phyloP scores from a whole-genome alignment of 169 alveolate genomes.

The Babesia ovata region DNA sequence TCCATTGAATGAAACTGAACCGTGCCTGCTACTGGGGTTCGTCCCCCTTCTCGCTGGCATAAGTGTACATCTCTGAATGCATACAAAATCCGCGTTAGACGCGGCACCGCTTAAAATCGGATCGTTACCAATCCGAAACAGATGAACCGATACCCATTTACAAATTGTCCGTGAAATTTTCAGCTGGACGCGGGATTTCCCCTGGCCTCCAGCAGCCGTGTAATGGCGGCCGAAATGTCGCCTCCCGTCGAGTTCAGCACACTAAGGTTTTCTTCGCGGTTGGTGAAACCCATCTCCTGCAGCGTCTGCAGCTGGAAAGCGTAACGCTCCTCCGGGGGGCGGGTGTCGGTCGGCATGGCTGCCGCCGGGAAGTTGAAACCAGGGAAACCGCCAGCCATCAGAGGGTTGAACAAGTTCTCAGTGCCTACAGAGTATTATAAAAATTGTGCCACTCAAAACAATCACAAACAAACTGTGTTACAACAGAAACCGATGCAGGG shows the following conservation, averaged over 20 bases:
- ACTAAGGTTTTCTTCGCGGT: slow-evolving; percentile 88
- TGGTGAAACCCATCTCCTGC: slow-evolving; percentile 94
- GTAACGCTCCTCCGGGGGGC: slow-evolving; percentile 82
- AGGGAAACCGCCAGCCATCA: slow-evolving; percentile 31
- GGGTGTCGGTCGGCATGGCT: slow-evolving; percentile 66
- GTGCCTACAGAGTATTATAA: neutral
- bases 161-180: too few relatives aligned
- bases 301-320: slow-evolving; percentile 86
- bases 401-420: slow-evolving; percentile 6
- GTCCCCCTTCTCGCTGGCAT: too few relatives aligned
- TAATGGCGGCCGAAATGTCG: slow-evolving; percentile 92
- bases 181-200: slow-evolving; percentile 22
- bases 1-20: too few relatives aligned
- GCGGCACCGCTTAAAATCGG: neutral
- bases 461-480: neutral
- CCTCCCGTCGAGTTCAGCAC: slow-evolving; percentile 92
- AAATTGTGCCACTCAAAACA: neutral
- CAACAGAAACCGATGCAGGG: neutral
- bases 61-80: too few relatives aligned
- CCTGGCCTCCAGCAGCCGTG: slow-evolving; percentile 83
- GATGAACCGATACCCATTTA: neutral
- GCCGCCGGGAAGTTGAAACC: slow-evolving; percentile 40
- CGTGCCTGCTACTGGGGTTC: too few relatives aligned
- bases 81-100: neutral
- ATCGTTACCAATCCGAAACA: neutral